Evolutionary conservation across 106 monocot genomes (phyloP).

Genomic region (Phalaenopsis aphrodite): DNA sequence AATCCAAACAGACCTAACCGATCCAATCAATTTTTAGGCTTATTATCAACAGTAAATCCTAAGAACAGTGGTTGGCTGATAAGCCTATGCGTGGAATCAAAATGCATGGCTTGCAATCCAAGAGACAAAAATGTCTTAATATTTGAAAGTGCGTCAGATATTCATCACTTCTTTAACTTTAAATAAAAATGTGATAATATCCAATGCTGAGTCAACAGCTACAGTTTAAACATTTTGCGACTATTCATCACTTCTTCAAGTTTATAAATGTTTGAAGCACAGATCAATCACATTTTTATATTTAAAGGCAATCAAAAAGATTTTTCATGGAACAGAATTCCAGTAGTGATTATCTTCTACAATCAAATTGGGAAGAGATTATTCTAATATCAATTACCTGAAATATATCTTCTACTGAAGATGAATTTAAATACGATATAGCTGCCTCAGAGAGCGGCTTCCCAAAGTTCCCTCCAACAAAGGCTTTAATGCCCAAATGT

Average conservation of each 20-base stretch:
- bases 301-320: not conserved
- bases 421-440: constrained; percentile 14
- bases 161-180: not conserved
- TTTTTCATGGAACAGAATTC: not conserved
- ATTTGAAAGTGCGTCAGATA: not conserved
- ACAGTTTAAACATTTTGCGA: not conserved
- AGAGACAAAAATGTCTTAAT: not conserved
- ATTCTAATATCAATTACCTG: constrained; percentile 17
- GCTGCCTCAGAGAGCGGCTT: constrained; percentile 47
- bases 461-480: constrained; percentile 52
- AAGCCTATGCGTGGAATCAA: too few species aligned
- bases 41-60: too few species aligned
- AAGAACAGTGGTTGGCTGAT: too few species aligned
- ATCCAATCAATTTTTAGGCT: too few species aligned
- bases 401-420: constrained; percentile 9
- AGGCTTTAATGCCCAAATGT: constrained; percentile 31
- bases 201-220: not conserved
- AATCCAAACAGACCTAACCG: too few species aligned
- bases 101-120: not conserved
- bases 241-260: not conserved
- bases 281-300: not conserved
- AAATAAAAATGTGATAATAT: not conserved
- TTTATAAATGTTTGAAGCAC: not conserved
- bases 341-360: too few species aligned
- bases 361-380: not conserved